Evolutionary conservation across 2,329 filamentous ascomycete genomes (phyloP), one percentile per base, ranked within the genome.

Genomic region (Tolypocladium ovalisporum): DNA sequence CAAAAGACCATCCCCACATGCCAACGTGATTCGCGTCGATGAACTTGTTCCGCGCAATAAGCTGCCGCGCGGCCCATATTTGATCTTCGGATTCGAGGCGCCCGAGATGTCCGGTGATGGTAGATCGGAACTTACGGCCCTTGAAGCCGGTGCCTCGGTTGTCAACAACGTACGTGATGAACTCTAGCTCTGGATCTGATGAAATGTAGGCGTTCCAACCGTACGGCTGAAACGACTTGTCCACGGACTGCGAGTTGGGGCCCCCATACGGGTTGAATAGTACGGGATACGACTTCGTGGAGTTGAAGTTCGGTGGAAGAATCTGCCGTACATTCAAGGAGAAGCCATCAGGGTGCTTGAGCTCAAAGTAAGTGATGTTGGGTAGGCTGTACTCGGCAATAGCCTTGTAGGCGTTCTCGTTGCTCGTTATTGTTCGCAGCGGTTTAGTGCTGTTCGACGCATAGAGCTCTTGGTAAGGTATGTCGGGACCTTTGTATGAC

Each of bases 1-100:
- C 86, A 62, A 81, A 88, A 0, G 80, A 85, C 84, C 83, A 87
- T 1, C 86, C 86, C 74, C 81, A 88, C 65, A 88, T 87, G 44
- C 79, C 84, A 17, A 88, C 76, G 63, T 84, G 79, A 13, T 78
- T 68, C 1, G 72, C 68, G 64, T 88, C 81, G 58, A 88, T 76
- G 66, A 77, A 88, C 0, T 70, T 57, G 58, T 79, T 73, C 57
- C 75, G 72, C 36, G 71, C 67, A 0, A 76, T 73, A 3, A 86
- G 74, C 65, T 83, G 69, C 58, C 79, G 73, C 0, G 85, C 85
- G 0, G 84, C 85, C 79, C 81, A 87, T 62, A 88, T 80, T 66
- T 89, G 86, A 65, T 89, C 86, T 24, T 79, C 68, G 0, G 85
- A 78, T 65, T 89, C 86, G 2, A 87, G 75, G 36, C 78, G 76